Percentiles rank a stretch among this genome's conserved stretches.
phyloP scores from a whole-genome alignment of 768 basidiomycete species.

The Gautieria morchelliformis region DNA sequence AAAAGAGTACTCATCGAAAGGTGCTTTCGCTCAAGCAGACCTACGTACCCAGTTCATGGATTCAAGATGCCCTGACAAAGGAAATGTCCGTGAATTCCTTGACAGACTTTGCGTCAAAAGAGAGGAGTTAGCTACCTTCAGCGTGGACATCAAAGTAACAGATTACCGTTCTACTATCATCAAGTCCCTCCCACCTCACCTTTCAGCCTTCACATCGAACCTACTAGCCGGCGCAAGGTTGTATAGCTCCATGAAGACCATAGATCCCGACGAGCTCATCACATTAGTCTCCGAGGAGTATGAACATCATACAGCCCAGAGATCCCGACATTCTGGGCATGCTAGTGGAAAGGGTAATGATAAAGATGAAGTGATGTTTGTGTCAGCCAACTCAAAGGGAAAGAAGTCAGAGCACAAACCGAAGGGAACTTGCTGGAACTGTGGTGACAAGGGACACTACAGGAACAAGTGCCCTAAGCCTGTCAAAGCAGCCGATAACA shows the following conservation, averaged over 20 bases:
- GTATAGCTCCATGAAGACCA: neutral
- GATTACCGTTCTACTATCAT: conserved; percentile 1
- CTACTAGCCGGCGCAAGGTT: neutral
- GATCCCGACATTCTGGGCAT: conserved; percentile 7
- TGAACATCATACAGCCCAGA: conserved; percentile 12
- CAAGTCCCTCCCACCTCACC: neutral
- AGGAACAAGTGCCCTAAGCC: conserved; percentile 18
- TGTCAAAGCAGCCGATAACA: conserved; percentile 7
- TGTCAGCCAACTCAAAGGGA: conserved; percentile 9
- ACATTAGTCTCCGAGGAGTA: conserved; percentile 22
- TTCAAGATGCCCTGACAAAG: neutral
- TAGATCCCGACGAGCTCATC: conserved; percentile 16
- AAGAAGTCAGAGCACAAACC: neutral
- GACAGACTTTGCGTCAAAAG: neutral
- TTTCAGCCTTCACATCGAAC: neutral
- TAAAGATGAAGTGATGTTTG: conserved; percentile 15
- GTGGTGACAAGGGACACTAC: conserved; percentile 19
- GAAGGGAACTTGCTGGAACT: conserved; percentile 19
- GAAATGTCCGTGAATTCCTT: neutral
- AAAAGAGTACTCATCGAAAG: no score
- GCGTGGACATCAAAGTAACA: neutral
- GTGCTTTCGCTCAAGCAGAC: neutral
- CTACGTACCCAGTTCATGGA: neutral
- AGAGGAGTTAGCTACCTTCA: neutral
- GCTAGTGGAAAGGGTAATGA: conserved; percentile 10